A percentile compares a stretch with the other conserved stretches of the same genome.
phyloP scores from a whole-genome alignment of 306 rosid genomes.

The Arachis stenosperma region DNA sequence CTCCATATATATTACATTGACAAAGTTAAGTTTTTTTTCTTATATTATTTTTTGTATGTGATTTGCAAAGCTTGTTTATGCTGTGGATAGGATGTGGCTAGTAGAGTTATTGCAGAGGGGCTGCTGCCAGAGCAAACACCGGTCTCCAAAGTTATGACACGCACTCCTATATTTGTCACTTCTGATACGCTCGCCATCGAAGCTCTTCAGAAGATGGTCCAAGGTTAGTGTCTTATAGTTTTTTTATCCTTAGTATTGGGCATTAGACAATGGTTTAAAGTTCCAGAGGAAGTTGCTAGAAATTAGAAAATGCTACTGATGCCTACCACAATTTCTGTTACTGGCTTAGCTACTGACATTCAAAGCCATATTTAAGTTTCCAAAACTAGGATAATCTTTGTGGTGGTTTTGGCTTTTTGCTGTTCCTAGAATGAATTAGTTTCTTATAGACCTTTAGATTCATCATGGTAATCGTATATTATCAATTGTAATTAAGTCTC shows the following conservation, averaged over 20 bases:
- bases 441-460: neutral
- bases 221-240: conserved; percentile 51
- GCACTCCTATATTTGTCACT: conserved; percentile 83
- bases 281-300: neutral
- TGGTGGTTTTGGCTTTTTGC: neutral
- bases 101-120: conserved; percentile 90
- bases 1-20: too few species aligned
- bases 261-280: neutral
- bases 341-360: neutral
- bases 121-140: conserved; percentile 72
- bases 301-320: neutral
- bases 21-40: too few species aligned
- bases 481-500: neutral
- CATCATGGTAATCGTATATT: too few species aligned
- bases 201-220: conserved; percentile 96
- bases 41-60: neutral
- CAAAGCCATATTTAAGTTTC: neutral
- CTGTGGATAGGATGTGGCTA: conserved; percentile 64
- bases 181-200: conserved; percentile 88
- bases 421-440: neutral
- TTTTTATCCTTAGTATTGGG: neutral
- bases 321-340: too few species aligned
- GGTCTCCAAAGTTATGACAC: conserved; percentile 84
- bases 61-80: conserved; percentile 7
- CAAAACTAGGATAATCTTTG: neutral